phyloP scores from a whole-genome alignment of 2,329 filamentous ascomycete genomes.

The Clarireedia monteithiana region DNA sequence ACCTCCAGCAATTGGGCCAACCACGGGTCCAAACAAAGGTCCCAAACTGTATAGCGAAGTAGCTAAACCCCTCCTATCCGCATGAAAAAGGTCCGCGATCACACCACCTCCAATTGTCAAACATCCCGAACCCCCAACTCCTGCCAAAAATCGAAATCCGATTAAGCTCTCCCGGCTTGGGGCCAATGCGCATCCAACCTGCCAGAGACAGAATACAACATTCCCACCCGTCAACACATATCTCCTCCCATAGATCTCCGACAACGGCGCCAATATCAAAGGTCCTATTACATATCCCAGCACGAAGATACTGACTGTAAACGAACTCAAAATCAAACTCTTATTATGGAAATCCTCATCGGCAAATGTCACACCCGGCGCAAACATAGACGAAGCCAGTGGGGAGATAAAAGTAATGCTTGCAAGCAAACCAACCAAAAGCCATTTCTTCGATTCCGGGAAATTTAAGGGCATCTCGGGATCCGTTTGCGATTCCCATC shows the following conservation, averaged over 20 bases:
- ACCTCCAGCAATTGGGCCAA: constrained; percentile 28
- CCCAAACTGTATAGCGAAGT: constrained; percentile 17
- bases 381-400: constrained; percentile 49
- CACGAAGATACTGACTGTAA: constrained; percentile 44
- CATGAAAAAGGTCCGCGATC: constrained; percentile 17
- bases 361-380: constrained; percentile 55
- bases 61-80: constrained; percentile 15
- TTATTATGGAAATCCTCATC: constrained; percentile 49
- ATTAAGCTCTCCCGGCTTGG: constrained; percentile 41
- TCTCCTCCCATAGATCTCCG: constrained; percentile 49
- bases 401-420: constrained; percentile 30
- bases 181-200: constrained; percentile 45
- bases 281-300: constrained; percentile 21
- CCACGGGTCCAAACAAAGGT: constrained; percentile 29
- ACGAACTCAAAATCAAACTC: constrained; percentile 39
- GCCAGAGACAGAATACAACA: constrained; percentile 44
- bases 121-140: constrained; percentile 43
- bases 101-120: constrained; percentile 23
- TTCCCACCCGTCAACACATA: constrained; percentile 35
- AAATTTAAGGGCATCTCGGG: constrained; percentile 51
- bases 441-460: constrained; percentile 23
- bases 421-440: constrained; percentile 25
- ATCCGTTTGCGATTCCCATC: constrained; percentile 52
- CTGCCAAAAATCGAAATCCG: constrained; percentile 53
- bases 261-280: constrained; percentile 38